Evolutionary conservation across 163 green algal genomes (phyloP), one percentile per base, ranked within the genome.

Genomic region (Chlamydomonas reinhardtii): DNA sequence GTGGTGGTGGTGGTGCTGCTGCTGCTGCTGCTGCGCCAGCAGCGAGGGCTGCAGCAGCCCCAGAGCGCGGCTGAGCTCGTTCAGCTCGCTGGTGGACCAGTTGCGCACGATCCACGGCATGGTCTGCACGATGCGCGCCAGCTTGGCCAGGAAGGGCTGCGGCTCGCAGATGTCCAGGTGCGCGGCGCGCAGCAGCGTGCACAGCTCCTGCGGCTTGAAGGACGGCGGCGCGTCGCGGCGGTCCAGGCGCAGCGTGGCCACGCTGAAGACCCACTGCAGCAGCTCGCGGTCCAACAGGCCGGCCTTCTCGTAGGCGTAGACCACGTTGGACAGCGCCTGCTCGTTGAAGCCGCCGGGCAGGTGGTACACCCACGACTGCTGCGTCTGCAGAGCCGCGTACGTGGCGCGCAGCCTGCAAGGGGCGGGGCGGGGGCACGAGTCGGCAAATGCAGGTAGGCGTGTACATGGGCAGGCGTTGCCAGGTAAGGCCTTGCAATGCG

Each of bases 171-270:
- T 89, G 35, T 88, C 87, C 56, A 80, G 37, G 75, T 94, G 90
- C 31, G 88, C 86, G 22, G 92, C 92, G 54, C 91, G 90, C 29
- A 94, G 90, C 88, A 94, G 85, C 20, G 90, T 94, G 90, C 92
- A 93, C 73, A 94, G 84, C 88, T 94, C 92, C 88, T 94, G 83
- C 9, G 88, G 89, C 85, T 94, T 94, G 89, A 94, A 94, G 3
- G 74, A 79, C 2, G 80, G 74, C 59, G 78, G 84, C 24, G 84
- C 74, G 74, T 88, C 85, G 32, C 76, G 54, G 59, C 83, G 76
- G 48, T 94, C 88, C 54, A 94, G 90, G 4, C 92, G 76, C 69
- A 94, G 87, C 0, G 85, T 85, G 27, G 90, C 90, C 14, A 94
- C 90, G 39, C 88, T 89, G 82, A 93, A 94, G 12, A 94, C 89